phyloP scores from a whole-genome alignment of 495 filamentous ascomycete genomes.

The Penicillium waksmanii region DNA sequence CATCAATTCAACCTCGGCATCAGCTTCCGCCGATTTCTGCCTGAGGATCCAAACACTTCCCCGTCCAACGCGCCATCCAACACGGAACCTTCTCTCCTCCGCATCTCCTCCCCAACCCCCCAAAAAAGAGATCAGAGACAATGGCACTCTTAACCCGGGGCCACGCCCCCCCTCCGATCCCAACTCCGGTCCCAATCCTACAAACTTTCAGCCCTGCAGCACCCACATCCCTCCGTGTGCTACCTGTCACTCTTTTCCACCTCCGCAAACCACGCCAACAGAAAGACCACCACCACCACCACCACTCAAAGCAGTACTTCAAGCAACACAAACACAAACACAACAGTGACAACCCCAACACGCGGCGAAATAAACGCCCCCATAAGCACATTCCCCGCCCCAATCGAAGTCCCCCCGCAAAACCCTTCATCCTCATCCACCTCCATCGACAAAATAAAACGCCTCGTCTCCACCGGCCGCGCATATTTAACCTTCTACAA shows the following conservation, averaged over 20 bases:
- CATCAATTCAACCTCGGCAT: too few species aligned
- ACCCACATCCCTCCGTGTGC: too few species aligned
- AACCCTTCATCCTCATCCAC: conserved; percentile 17
- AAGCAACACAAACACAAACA: conserved; percentile 16
- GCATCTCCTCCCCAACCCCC: not conserved
- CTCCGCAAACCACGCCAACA: conserved; percentile 13
- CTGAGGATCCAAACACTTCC: conserved; percentile 11
- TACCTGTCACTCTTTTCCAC: conserved; percentile 14
- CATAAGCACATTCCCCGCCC: conserved; percentile 41
- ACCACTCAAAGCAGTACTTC: conserved; percentile 16
- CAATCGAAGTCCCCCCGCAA: conserved; percentile 30
- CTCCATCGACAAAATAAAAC: conserved; percentile 35
- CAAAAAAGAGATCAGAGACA: too few species aligned
- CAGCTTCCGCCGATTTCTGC: not conserved
- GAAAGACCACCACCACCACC: conserved; percentile 9
- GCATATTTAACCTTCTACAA: conserved; percentile 80
- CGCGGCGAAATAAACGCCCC: conserved; percentile 44
- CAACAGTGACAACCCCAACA: not conserved
- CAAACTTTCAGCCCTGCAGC: too few species aligned
- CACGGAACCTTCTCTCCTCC: not conserved
- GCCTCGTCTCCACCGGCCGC: conserved; percentile 45
- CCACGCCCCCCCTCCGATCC: too few species aligned
- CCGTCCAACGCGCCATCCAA: not conserved
- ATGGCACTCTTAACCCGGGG: too few species aligned
- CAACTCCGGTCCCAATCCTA: too few species aligned